Conservation (phyloP, 768 basidiomycete species). For the Xanthoconium stramineum region DNA sequence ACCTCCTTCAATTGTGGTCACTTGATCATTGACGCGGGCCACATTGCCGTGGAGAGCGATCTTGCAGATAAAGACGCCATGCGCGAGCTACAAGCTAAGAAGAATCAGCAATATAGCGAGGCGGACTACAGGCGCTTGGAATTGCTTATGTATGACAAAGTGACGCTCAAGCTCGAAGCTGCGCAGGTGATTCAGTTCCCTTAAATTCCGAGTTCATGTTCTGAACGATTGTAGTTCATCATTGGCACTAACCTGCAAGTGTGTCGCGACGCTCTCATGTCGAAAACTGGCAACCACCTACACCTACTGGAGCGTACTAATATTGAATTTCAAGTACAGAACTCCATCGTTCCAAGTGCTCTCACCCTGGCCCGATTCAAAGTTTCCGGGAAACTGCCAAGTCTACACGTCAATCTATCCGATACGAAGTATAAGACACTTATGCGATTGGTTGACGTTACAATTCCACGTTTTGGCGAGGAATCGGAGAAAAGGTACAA, state of each 20-base stretch:
- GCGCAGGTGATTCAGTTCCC: constrained; percentile 66
- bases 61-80: constrained; percentile 82
- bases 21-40: constrained; percentile 92
- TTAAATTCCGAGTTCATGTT: neutral
- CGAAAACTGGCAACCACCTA: constrained; percentile 53
- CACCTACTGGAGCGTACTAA: constrained; percentile 92
- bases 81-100: constrained; percentile 74
- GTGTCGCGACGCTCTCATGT: constrained; percentile 75
- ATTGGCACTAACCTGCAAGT: constrained; percentile 80
- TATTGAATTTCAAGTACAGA: constrained; percentile 85
- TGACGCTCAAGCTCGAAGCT: constrained; percentile 75
- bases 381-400: constrained; percentile 83
- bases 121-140: constrained; percentile 85
- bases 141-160: constrained; percentile 92
- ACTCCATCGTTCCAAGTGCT: constrained; percentile 85
- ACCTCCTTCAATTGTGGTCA: constrained; percentile 76
- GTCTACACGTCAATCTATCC: constrained; percentile 84
- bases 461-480: constrained; percentile 78
- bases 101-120: constrained; percentile 79
- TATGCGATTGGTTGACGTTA: constrained; percentile 89
- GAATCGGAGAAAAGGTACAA: constrained; percentile 28
- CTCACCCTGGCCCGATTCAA: constrained; percentile 86
- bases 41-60: constrained; percentile 90
- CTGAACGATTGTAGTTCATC: constrained; percentile 60
- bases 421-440: constrained; percentile 88